Percentiles rank a stretch among this genome's conserved stretches.
Conservation (phyloP, 2,329 filamentous ascomycete species). For the Neonectria magnoliae region DNA sequence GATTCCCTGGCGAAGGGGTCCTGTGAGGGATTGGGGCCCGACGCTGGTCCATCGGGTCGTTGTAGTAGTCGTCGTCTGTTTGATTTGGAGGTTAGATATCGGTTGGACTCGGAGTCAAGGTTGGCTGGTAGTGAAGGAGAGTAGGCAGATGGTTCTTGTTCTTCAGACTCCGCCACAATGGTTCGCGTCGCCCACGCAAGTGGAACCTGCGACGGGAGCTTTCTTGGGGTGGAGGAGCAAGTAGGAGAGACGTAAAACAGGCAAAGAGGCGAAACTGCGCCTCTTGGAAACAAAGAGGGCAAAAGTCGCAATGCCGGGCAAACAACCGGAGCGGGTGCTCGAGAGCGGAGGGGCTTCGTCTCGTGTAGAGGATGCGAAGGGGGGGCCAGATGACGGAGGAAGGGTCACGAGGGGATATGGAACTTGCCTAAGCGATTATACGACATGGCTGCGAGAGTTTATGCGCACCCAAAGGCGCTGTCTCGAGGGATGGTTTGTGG, state of each 20-base stretch:
- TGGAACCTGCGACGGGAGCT: slow-evolving; percentile 24
- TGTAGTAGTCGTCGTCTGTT: slow-evolving; percentile 69
- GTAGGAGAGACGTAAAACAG: slow-evolving; percentile 1
- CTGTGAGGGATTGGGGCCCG: slow-evolving; percentile 31
- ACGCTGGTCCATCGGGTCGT: slow-evolving; percentile 63
- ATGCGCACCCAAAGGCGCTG: slow-evolving; percentile 39
- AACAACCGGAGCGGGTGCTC: slow-evolving; percentile 29
- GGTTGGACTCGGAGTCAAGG: not conserved
- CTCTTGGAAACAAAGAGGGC: slow-evolving; percentile 4
- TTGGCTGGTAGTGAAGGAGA: slow-evolving; percentile 12
- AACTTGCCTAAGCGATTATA: slow-evolving; percentile 79
- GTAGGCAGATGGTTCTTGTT: slow-evolving; percentile 17
- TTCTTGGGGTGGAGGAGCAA: not conserved
- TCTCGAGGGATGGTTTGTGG: slow-evolving; percentile 22
- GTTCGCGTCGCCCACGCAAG: slow-evolving; percentile 28
- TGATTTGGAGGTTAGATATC: slow-evolving; percentile 35
- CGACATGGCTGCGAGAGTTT: slow-evolving; percentile 63
- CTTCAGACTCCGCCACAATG: slow-evolving; percentile 27
- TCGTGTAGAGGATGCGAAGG: slow-evolving; percentile 36
- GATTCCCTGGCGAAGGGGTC: slow-evolving; percentile 52
- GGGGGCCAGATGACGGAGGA: slow-evolving; percentile 31
- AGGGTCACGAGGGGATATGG: slow-evolving; percentile 26
- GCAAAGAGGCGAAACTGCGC: slow-evolving; percentile 12
- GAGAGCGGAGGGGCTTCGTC: slow-evolving; percentile 37
- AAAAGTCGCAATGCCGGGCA: slow-evolving; percentile 22